These are phyloP conservation scores for Oryza australiensis DNA, from an alignment of 176 grass and related monocot species.

Conservation along the genomic window DNA sequence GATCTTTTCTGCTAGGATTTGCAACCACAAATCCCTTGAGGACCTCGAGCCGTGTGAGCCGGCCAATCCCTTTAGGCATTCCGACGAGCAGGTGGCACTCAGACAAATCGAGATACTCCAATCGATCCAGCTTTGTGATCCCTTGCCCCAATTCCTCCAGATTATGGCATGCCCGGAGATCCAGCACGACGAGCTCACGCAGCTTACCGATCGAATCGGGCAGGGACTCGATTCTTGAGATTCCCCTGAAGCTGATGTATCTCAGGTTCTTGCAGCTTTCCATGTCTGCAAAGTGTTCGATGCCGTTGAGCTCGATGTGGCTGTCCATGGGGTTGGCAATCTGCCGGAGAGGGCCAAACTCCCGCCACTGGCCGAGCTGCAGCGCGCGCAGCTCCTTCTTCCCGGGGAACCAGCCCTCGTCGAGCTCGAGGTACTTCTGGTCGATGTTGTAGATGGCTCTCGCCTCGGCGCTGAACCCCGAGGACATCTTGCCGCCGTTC, in stretches of 20 bases:
- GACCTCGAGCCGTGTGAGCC: constrained; percentile 40
- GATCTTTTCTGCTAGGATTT: constrained; percentile 25
- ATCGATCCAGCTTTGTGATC: constrained; percentile 28
- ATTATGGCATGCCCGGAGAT: constrained; percentile 63
- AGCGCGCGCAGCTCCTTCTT: constrained; percentile 26
- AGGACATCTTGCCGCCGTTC: neutral
- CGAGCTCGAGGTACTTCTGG: neutral
- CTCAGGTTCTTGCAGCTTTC: constrained; percentile 37
- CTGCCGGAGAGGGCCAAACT: neutral
- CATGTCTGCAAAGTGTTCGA: constrained; percentile 28
- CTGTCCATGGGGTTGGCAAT: constrained; percentile 31
- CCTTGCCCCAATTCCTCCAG: constrained; percentile 39
- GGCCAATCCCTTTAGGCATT: constrained; percentile 41
- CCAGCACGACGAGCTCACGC: constrained; percentile 44
- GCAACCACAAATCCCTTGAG: constrained; percentile 56
- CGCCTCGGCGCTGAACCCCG: neutral
- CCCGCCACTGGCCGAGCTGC: constrained; percentile 46
- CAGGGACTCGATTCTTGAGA: constrained; percentile 40
- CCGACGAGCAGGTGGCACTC: constrained; percentile 56
- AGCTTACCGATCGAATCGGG: constrained; percentile 44
- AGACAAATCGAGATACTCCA: constrained; percentile 49
- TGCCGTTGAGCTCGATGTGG: constrained; percentile 28
- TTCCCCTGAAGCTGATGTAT: constrained; percentile 51
- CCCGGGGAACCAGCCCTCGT: constrained; percentile 18
- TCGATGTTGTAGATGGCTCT: constrained; percentile 38